Evolutionary conservation across 495 filamentous ascomycete species (phyloP).

Genomic region (Hypoxylon cercidicola): DNA sequence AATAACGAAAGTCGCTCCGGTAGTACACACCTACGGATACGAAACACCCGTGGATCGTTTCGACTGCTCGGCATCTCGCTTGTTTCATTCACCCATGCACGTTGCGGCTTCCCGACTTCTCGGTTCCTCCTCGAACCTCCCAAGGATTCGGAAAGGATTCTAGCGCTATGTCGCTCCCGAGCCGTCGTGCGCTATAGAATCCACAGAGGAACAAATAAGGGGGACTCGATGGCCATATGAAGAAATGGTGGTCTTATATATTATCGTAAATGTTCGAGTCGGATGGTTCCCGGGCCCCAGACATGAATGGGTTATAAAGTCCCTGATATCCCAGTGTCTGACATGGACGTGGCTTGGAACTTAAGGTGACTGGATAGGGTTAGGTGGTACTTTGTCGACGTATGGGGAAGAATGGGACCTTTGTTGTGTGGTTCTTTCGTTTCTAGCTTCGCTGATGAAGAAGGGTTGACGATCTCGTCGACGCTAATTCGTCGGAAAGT

Average conservation of each 20-base stretch:
- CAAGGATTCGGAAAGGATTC: slow-evolving; percentile 9
- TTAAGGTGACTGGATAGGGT: slow-evolving; percentile 11
- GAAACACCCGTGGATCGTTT: background rate
- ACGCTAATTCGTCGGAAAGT: background rate
- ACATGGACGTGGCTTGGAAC: background rate
- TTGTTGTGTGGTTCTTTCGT: slow-evolving; percentile 20
- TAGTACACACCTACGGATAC: no score
- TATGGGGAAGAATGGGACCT: slow-evolving; percentile 36
- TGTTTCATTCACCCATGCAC: no score
- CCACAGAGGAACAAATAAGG: background rate
- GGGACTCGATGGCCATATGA: slow-evolving; percentile 8
- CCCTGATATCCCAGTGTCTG: slow-evolving; percentile 6
- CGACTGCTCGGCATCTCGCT: no score
- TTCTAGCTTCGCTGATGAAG: slow-evolving; percentile 6
- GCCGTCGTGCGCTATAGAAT: slow-evolving; percentile 9
- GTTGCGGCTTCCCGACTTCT: no score
- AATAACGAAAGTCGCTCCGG: background rate
- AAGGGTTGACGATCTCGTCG: background rate
- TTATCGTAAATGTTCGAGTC: slow-evolving; percentile 3
- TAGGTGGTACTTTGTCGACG: slow-evolving; percentile 17
- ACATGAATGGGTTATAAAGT: background rate
- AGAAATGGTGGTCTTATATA: slow-evolving; percentile 17
- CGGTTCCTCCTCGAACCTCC: background rate
- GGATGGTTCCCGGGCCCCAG: slow-evolving; percentile 7
- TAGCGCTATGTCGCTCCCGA: background rate